Conservation (phyloP, 2,329 filamentous ascomycete genomes). For the Fonsecaea multimorphosa region DNA sequence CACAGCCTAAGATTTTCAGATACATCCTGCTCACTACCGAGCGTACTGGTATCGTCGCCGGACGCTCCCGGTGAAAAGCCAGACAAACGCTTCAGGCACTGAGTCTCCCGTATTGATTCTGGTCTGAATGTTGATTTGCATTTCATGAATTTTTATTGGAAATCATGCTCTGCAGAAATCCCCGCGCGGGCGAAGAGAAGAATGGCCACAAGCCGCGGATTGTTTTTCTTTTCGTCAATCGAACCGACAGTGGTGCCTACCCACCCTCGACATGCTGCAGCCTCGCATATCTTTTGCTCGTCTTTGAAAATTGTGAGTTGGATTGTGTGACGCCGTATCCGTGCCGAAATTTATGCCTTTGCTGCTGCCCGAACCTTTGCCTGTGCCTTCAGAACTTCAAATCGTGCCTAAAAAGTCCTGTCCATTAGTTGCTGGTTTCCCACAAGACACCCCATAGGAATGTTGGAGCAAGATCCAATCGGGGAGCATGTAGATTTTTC, state of each 20-base stretch:
- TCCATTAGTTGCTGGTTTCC: conserved; percentile 6
- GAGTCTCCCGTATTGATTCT: not conserved
- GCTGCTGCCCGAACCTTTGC: conserved; percentile 88
- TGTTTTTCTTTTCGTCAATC: conserved; percentile 9
- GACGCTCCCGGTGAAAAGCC: not conserved
- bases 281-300: conserved; percentile 27
- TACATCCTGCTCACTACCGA: not conserved
- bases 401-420: conserved; percentile 66
- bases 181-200: conserved; percentile 22
- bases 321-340: conserved; percentile 33
- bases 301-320: conserved; percentile 24
- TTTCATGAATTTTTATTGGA: conserved; percentile 36
- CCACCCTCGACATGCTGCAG: conserved; percentile 24
- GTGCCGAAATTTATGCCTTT: conserved; percentile 53
- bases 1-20: not conserved
- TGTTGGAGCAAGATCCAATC: not conserved
- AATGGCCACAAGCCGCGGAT: conserved; percentile 29
- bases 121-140: conserved; percentile 14
- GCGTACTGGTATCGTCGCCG: not conserved
- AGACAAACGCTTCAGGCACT: not conserved
- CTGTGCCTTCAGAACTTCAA: conserved; percentile 95
- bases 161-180: conserved; percentile 34
- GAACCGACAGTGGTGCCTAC: conserved; percentile 17
- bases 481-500: not conserved
- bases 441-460: not conserved